Conservation (phyloP, 352 stramenopile species). For the Globisporangium camurandrum region DNA sequence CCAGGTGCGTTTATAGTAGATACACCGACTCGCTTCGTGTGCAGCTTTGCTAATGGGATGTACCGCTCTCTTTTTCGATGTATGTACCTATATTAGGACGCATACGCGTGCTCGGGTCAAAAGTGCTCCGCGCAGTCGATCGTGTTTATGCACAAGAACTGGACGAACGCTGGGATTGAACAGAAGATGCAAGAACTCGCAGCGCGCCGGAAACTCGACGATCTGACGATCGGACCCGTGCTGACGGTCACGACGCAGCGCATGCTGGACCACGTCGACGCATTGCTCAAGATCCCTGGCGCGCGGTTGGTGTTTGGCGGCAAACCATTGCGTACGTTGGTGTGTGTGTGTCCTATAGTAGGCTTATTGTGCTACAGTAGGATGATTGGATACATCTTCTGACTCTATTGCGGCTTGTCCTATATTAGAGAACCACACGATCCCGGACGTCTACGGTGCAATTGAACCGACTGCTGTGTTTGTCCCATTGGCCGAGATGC, state of each 20-base stretch:
- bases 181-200: conserved; percentile 91
- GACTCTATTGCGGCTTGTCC: not conserved
- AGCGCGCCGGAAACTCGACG: conserved; percentile 83
- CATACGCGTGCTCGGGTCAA: conserved; percentile 96
- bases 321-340: conserved; percentile 70
- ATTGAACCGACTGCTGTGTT: conserved; percentile 97
- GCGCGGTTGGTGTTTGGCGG: conserved; percentile 94
- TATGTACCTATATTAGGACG: conserved; percentile 55
- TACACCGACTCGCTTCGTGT: not conserved
- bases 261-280: conserved; percentile 91
- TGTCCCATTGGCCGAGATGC: conserved; percentile 93
- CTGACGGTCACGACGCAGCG: conserved; percentile 95
- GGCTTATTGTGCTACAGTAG: not conserved
- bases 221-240: conserved; percentile 96
- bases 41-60: not conserved
- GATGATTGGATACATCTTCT: not conserved
- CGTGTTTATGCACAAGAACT: conserved; percentile 98
- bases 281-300: conserved; percentile 90
- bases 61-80: not conserved
- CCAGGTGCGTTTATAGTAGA: conserved; percentile 41
- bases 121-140: conserved; percentile 99
- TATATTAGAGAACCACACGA: conserved; percentile 85
- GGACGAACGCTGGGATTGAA: conserved; percentile 86
- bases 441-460: conserved; percentile 93
- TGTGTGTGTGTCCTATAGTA: not conserved